phyloP scores from a whole-genome alignment of 345 rosid species.

The Pistacia atlantica region DNA sequence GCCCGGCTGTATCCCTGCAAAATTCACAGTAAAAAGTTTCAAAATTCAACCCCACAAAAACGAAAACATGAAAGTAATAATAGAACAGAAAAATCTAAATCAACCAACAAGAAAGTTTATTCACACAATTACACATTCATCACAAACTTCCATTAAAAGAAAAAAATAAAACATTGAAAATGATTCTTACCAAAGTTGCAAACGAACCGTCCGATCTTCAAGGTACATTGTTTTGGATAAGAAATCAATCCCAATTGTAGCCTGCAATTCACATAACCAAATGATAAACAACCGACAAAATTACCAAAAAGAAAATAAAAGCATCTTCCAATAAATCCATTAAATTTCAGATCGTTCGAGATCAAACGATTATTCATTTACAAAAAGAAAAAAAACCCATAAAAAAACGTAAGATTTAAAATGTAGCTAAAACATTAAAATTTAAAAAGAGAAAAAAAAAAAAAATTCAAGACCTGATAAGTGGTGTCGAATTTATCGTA shows the following conservation, averaged over 20 bases:
- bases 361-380: no score
- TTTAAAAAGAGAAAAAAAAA: not conserved
- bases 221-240: slow-evolving; percentile 94
- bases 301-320: no score
- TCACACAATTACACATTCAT: not conserved
- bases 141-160: not conserved
- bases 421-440: not conserved
- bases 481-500: slow-evolving; percentile 94
- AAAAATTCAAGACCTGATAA: slow-evolving; percentile 52
- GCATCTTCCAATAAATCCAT: no score
- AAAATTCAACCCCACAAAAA: not conserved
- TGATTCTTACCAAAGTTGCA: slow-evolving; percentile 77
- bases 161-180: not conserved
- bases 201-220: slow-evolving; percentile 87
- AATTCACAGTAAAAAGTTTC: slow-evolving; percentile 11
- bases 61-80: slow-evolving; percentile 2
- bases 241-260: slow-evolving; percentile 91
- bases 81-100: not conserved
- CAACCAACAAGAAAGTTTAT: not conserved
- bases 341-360: no score
- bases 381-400: no score
- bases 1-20: slow-evolving; percentile 95
- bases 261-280: slow-evolving; percentile 44
- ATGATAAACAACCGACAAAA: not conserved
- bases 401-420: no score